Evolutionary conservation across 2,329 filamentous ascomycete species (phyloP), one percentile per base, ranked within the genome.

Genomic region (Pseudocercospora eumusae): DNA sequence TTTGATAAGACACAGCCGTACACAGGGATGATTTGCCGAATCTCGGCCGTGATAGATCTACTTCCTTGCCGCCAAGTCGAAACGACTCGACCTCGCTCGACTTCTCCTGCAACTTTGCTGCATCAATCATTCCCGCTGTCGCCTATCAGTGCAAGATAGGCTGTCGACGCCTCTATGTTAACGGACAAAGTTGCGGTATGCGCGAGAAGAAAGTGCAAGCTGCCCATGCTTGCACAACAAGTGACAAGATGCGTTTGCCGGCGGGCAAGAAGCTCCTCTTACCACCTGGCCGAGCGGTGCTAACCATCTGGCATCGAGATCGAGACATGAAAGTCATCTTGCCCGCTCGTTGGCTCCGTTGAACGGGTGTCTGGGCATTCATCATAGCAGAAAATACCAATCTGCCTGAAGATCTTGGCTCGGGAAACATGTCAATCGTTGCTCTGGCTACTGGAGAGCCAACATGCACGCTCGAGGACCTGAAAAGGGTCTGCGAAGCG

Each of bases 391-490:
- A 1, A 31, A 18, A 2, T 25, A 47, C n/a, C 44, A n/a, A 40
- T 40, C 15, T 18, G 27, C n/a, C 18, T 40, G 44, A 42, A 9
- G 5, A 20, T 18, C 33, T 15, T 52, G 20, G 15, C 25, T n/a
- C 10, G 25, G 8, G 20, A 57, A 59, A 9, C 7, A 73, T 73
- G 70, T 73, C 71, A 1, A 69, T 73, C 56, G 66, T 72, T 13
- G 65, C 70, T 7, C 68, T 73, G 20, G 63, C 69, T 21, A 62
- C 70, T 9, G 66, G 65, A 58, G 66, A 69, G 52, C 70, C 71
- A 10, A 73, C 70, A 9, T 66, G 69, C 49, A 69, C 69, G 10
- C 36, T 62, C 31, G 65, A 68, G 10, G 70, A 73, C 49, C 57
- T 73, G 21, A 57, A 63, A 47, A 59, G 61, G 36, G 61, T 69